Evolutionary conservation across 2,329 filamentous ascomycete genomes (phyloP).

Genomic region (Alternaria postmessia): DNA sequence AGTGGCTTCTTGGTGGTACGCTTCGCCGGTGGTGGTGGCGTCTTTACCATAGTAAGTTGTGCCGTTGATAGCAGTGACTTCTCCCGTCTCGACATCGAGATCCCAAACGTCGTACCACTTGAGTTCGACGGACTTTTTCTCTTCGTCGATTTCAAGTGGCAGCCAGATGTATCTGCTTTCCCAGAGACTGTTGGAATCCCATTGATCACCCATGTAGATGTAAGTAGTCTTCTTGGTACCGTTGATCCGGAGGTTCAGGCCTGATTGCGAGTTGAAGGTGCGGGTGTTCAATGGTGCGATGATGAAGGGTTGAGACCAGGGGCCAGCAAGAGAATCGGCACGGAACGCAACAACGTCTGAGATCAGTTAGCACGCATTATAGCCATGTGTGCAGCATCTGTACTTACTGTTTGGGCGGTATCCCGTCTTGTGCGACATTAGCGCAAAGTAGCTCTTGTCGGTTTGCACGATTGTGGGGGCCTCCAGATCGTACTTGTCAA

Average conservation of each 20-base stretch:
- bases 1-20: conserved; percentile 64
- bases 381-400: neutral
- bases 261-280: conserved; percentile 63
- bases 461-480: conserved; percentile 69
- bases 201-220: conserved; percentile 62
- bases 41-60: conserved; percentile 58
- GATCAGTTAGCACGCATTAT: conserved; percentile 6
- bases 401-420: conserved; percentile 65
- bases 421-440: conserved; percentile 71
- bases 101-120: conserved; percentile 67
- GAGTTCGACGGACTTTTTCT: conserved; percentile 59
- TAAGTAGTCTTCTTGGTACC: conserved; percentile 60
- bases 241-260: conserved; percentile 58
- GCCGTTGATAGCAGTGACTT: conserved; percentile 58
- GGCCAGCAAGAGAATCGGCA: conserved; percentile 59
- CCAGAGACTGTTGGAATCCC: conserved; percentile 66
- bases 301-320: conserved; percentile 65
- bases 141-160: conserved; percentile 62
- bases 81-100: conserved; percentile 61
- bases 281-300: conserved; percentile 61
- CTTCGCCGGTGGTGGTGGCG: conserved; percentile 57
- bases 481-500: conserved; percentile 67
- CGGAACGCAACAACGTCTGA: conserved; percentile 64
- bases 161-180: conserved; percentile 67
- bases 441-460: conserved; percentile 65